phyloP scores from a whole-genome alignment of 2,329 filamentous ascomycete genomes.

The Monilinia aucupariae region DNA sequence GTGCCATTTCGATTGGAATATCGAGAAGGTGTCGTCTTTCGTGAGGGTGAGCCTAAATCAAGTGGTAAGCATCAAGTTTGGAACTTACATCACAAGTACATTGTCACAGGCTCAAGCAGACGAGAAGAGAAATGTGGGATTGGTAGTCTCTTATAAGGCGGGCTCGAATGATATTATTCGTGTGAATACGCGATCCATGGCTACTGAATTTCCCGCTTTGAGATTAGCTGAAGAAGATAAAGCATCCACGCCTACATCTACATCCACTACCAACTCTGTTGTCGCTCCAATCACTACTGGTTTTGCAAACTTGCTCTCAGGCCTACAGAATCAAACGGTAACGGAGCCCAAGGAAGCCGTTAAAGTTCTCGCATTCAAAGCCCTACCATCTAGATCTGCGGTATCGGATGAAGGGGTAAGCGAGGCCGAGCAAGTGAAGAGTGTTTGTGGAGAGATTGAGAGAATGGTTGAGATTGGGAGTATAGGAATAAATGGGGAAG shows the following conservation, averaged over 20 bases:
- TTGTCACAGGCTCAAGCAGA: slow-evolving; percentile 73
- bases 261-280: slow-evolving; percentile 16
- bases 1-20: slow-evolving; percentile 89
- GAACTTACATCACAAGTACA: slow-evolving; percentile 86
- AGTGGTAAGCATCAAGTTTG: slow-evolving; percentile 66
- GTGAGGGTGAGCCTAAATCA: slow-evolving; percentile 76
- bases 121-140: slow-evolving; percentile 73
- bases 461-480: slow-evolving; percentile 51
- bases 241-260: slow-evolving; percentile 16
- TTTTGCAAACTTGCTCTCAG: slow-evolving; percentile 12
- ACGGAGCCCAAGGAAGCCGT: slow-evolving; percentile 20
- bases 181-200: slow-evolving; percentile 81
- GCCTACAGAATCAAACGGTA: slow-evolving; percentile 9
- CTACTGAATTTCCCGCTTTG: slow-evolving; percentile 38
- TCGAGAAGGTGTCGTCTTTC: slow-evolving; percentile 90
- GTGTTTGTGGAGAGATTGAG: slow-evolving; percentile 18
- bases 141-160: slow-evolving; percentile 72
- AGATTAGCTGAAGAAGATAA: slow-evolving; percentile 32
- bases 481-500: slow-evolving; percentile 34
- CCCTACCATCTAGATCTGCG: slow-evolving; percentile 45
- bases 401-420: slow-evolving; percentile 27
- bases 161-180: slow-evolving; percentile 66
- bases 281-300: slow-evolving; percentile 21
- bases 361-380: slow-evolving; percentile 50
- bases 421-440: slow-evolving; percentile 34